Conservation (phyloP, 495 filamentous ascomycete species). For the Gamarada debralockiae region DNA sequence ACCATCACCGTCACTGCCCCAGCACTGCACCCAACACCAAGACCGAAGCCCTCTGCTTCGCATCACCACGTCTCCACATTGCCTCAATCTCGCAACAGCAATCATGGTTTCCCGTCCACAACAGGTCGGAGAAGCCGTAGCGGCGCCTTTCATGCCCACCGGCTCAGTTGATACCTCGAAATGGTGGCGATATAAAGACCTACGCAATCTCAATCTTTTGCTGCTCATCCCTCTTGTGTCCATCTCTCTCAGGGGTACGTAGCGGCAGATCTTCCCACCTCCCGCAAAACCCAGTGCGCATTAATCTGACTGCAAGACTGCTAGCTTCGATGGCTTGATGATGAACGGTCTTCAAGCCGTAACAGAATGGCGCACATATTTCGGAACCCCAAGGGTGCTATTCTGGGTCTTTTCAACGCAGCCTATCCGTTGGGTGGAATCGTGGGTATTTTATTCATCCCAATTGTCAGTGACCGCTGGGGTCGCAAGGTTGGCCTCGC, state of each 20-base stretch:
- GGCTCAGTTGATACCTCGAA: conserved; percentile 7
- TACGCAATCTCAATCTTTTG: conserved; percentile 12
- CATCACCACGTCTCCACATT: too few species aligned
- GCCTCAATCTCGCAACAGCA: too few species aligned
- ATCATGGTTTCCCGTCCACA: too few species aligned
- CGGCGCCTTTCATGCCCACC: background rate
- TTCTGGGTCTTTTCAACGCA: conserved; percentile 35
- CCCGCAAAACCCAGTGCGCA: too few species aligned
- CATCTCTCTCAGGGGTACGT: conserved; percentile 11
- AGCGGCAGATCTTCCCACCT: too few species aligned
- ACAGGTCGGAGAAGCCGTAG: too few species aligned
- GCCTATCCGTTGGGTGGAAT: conserved; percentile 39
- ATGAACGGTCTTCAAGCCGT: background rate
- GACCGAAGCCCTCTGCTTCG: too few species aligned
- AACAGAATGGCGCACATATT: background rate
- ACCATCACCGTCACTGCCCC: too few species aligned
- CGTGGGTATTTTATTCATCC: background rate
- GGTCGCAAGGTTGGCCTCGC: conserved; percentile 24
- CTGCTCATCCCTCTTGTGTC: conserved; percentile 8
- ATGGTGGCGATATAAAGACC: conserved; percentile 18
- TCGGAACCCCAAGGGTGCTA: conserved; percentile 8
- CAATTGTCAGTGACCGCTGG: conserved; percentile 6
- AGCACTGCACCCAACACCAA: too few species aligned
- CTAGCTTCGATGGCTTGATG: background rate
- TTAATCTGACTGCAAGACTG: background rate